Evolutionary conservation across 2,329 filamentous ascomycete genomes (phyloP).

Genomic region (Exophiala xenobiotica): DNA sequence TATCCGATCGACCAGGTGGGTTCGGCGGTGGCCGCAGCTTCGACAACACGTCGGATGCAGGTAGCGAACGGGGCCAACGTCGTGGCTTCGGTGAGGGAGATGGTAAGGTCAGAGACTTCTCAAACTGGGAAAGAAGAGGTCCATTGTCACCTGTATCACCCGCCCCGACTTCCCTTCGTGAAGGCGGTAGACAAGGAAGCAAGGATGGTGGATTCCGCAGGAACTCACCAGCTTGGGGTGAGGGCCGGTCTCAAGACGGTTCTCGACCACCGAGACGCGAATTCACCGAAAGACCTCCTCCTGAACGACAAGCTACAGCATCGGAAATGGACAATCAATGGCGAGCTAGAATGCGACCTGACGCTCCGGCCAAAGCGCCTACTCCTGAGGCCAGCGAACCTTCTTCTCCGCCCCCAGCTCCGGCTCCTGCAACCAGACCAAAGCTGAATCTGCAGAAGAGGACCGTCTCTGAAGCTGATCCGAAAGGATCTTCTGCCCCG

Average conservation of each 20-base stretch:
- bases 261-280: conserved; percentile 78
- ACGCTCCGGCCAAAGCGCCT: conserved; percentile 62
- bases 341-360: conserved; percentile 89
- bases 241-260: conserved; percentile 68
- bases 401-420: conserved; percentile 67
- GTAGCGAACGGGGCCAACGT: conserved; percentile 65
- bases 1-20: conserved; percentile 53
- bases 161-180: conserved; percentile 44
- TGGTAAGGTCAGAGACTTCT: conserved; percentile 75
- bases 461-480: conserved; percentile 75
- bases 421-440: conserved; percentile 65
- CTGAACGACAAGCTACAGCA: conserved; percentile 74
- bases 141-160: conserved; percentile 71
- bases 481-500: conserved; percentile 46
- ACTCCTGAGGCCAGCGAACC: conserved; percentile 71
- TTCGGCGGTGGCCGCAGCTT: conserved; percentile 54
- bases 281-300: conserved; percentile 66
- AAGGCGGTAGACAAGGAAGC: conserved; percentile 59
- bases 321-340: conserved; percentile 92
- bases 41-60: conserved; percentile 54
- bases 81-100: conserved; percentile 69
- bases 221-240: conserved; percentile 73
- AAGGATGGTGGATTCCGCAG: conserved; percentile 63
- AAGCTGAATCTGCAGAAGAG: conserved; percentile 87
- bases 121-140: conserved; percentile 93